These are phyloP conservation scores for Periconia digitata DNA, from an alignment of 2,329 filamentous ascomycete genomes.

Conservation along the genomic window DNA sequence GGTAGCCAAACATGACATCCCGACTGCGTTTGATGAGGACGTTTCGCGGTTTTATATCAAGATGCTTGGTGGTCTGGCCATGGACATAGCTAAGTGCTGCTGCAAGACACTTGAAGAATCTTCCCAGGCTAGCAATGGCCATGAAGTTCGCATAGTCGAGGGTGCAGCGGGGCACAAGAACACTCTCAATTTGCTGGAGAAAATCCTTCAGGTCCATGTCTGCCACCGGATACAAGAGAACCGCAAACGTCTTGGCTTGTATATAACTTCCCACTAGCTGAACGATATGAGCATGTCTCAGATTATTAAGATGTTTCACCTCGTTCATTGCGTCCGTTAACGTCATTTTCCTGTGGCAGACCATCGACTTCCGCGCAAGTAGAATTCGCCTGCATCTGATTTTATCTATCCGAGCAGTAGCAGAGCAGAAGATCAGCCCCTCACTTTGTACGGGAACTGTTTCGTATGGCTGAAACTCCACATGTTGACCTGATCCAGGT, in stretches of 20 bases:
- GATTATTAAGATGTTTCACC: conserved; percentile 15
- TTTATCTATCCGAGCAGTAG: not conserved
- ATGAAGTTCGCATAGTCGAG: not conserved
- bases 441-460: not conserved
- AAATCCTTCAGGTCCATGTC: conserved; percentile 14
- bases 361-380: conserved; percentile 15
- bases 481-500: not conserved
- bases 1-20: not conserved
- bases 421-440: not conserved
- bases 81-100: conserved; percentile 15
- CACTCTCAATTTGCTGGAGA: conserved; percentile 1
- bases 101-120: not conserved
- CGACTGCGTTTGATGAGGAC: conserved; percentile 9
- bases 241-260: conserved; percentile 7
- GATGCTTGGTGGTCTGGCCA: conserved; percentile 12
- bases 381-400: conserved; percentile 11
- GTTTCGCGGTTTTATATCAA: conserved; percentile 23
- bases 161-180: not conserved
- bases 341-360: conserved; percentile 6
- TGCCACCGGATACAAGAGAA: conserved; percentile 15
- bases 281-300: conserved; percentile 15
- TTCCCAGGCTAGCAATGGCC: not conserved
- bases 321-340: conserved; percentile 13
- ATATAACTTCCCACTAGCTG: conserved; percentile 16
- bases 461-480: not conserved